A percentile compares a stretch with the other conserved stretches of the same genome.
Conservation (phyloP, 2,329 filamentous ascomycete species). For the Ophiostoma populinum region DNA sequence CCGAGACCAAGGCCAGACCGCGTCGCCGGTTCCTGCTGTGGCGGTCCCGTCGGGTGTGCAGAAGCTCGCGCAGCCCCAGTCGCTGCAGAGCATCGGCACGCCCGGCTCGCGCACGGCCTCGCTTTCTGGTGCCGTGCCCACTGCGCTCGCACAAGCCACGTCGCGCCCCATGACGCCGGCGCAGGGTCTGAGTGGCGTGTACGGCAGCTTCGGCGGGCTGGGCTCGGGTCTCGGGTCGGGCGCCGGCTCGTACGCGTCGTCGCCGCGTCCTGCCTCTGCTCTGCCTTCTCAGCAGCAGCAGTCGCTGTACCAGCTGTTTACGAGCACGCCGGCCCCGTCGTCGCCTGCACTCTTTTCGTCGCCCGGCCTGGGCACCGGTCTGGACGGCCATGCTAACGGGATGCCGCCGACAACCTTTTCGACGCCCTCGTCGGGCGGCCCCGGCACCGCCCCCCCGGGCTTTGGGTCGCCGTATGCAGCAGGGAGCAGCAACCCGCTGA, state of each 20-base stretch:
- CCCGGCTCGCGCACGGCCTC: slow-evolving; percentile 46
- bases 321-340: slow-evolving; percentile 20
- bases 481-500: neutral
- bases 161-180: slow-evolving; percentile 44
- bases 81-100: slow-evolving; percentile 59
- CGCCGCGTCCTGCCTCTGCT: too few relatives aligned
- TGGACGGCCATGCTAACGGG: too few relatives aligned
- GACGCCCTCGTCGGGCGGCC: too few relatives aligned
- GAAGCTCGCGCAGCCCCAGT: slow-evolving; percentile 24
- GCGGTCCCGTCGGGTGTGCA: neutral
- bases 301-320: slow-evolving; percentile 22
- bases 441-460: too few relatives aligned
- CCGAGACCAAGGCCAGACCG: too few relatives aligned
- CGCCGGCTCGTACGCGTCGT: too few relatives aligned
- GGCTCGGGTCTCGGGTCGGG: too few relatives aligned
- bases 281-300: slow-evolving; percentile 15
- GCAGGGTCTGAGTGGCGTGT: slow-evolving; percentile 20
- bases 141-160: too few relatives aligned
- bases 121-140: slow-evolving; percentile 39
- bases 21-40: neutral
- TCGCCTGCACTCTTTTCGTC: slow-evolving; percentile 21
- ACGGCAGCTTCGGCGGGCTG: neutral
- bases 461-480: neutral
- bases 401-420: too few relatives aligned
- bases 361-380: too few relatives aligned